A percentile compares a stretch with the other conserved stretches of the same genome.
phyloP scores from a whole-genome alignment of 306 rosid species.

The Ormosia emarginata region DNA sequence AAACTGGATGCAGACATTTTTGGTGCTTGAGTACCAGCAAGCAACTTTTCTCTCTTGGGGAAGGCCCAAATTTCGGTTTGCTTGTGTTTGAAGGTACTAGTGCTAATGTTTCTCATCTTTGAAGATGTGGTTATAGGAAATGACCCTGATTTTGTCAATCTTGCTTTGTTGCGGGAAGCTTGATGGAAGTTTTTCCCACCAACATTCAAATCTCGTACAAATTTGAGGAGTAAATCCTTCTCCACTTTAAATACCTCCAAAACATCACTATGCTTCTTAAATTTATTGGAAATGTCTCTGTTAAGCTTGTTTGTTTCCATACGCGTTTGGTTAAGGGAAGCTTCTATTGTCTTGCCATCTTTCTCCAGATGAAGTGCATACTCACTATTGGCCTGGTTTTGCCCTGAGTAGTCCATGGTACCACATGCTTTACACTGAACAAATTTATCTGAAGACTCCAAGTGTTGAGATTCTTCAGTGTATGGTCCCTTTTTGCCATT shows the following conservation, averaged over 20 bases:
- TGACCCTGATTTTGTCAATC: slow-evolving; percentile 69
- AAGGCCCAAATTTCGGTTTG: slow-evolving; percentile 56
- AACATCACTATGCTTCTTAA: slow-evolving; percentile 48
- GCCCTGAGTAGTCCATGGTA: background rate
- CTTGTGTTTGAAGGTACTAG: slow-evolving; percentile 69
- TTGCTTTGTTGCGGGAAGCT: slow-evolving; percentile 37
- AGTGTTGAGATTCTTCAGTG: slow-evolving; percentile 19
- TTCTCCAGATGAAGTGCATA: slow-evolving; percentile 25
- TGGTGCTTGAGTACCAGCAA: slow-evolving; percentile 28
- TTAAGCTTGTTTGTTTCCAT: slow-evolving; percentile 17
- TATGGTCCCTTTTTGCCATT: slow-evolving; percentile 19
- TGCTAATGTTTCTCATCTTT: slow-evolving; percentile 20
- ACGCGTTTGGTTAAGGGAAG: slow-evolving; percentile 3
- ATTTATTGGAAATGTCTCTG: slow-evolving; percentile 25
- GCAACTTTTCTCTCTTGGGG: slow-evolving; percentile 38
- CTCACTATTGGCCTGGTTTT: slow-evolving; percentile 1
- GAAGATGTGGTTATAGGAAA: slow-evolving; percentile 58
- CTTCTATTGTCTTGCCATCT: slow-evolving; percentile 22
- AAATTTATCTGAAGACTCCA: slow-evolving; percentile 32
- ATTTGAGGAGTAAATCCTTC: slow-evolving; percentile 64
- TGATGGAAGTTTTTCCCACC: slow-evolving; percentile 23
- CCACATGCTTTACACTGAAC: background rate
- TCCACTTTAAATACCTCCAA: slow-evolving; percentile 50
- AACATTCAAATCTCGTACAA: slow-evolving; percentile 43
- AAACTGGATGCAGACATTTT: slow-evolving; percentile 25